Percentiles rank a stretch among this genome's conserved stretches.
These are phyloP conservation scores for Alternaria ethzedia DNA, from an alignment of 2,329 filamentous ascomycete genomes.

Conservation along the genomic window DNA sequence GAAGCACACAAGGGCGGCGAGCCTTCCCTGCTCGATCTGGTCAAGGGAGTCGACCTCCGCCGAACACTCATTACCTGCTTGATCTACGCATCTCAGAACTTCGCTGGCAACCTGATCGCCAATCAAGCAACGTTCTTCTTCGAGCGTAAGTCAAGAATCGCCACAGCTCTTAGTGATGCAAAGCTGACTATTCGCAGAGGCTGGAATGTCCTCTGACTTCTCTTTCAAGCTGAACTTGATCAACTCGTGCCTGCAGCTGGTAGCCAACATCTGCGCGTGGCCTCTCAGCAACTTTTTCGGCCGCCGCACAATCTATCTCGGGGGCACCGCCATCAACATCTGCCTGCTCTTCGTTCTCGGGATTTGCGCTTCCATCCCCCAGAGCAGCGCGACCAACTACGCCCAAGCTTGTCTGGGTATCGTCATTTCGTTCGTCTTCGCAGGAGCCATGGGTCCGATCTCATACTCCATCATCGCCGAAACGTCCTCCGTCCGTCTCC, in stretches of 20 bases:
- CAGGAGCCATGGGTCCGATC: slow-evolving; percentile 66
- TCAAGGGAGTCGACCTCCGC: slow-evolving; percentile 61
- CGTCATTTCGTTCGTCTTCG: slow-evolving; percentile 70
- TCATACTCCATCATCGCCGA: slow-evolving; percentile 72
- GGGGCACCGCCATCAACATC: slow-evolving; percentile 61
- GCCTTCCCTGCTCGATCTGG: slow-evolving; percentile 58
- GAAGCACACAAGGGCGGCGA: slow-evolving; percentile 55
- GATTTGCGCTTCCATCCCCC: slow-evolving; percentile 61
- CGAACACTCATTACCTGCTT: slow-evolving; percentile 62
- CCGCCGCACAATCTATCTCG: slow-evolving; percentile 68
- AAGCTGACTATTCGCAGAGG: slow-evolving; percentile 54
- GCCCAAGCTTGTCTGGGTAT: slow-evolving; percentile 68
- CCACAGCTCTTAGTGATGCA: slow-evolving; percentile 27
- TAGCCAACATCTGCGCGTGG: slow-evolving; percentile 71
- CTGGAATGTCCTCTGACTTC: slow-evolving; percentile 61
- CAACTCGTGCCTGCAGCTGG: slow-evolving; percentile 65
- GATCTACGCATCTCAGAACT: slow-evolving; percentile 65
- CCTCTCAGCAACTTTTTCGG: slow-evolving; percentile 68
- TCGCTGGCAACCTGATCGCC: slow-evolving; percentile 66
- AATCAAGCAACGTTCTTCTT: slow-evolving; percentile 70
- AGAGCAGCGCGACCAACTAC: slow-evolving; percentile 50
- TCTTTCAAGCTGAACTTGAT: slow-evolving; percentile 69
- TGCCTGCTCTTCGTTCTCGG: slow-evolving; percentile 63
- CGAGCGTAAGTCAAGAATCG: slow-evolving; percentile 49
- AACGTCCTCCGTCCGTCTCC: slow-evolving; percentile 68